Base-by-base conservation (phyloP, 192 early-diverging fungal genomes). In the Lobosporangium transversale region DNA sequence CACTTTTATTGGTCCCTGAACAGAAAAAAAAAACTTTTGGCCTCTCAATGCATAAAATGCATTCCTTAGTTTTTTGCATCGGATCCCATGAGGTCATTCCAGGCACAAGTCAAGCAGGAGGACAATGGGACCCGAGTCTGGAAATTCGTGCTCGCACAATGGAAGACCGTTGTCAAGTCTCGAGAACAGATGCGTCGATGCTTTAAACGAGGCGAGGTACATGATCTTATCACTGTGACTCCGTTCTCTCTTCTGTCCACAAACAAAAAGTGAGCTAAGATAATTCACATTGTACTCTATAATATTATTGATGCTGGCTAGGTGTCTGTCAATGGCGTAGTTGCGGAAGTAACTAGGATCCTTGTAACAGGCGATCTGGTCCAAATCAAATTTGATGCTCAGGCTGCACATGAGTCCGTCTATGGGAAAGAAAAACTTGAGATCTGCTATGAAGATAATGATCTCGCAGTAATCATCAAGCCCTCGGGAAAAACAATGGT, bases 391-490 rank as follows among this genome's bases (percentile, higher is more conserved):
- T 80, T 83, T n/a, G 79, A 87, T 20, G 53, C 58, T 12, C 23
- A 60, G 1, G 70, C 81, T 21, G 82, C 81, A 35, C 79, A 87
- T 27, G 50, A 66, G 24, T 61, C 81, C 4, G 61, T 81, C 0
- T 68, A 88, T 44, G 81, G 79, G 11, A 71, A 53, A 7, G 58
- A 89, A 15, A 81, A 82, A 18, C 59, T 89, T 2, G 66, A 79
- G 30, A 51, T 91, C 23, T 64, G 58, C 0, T 84, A 89, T 53
- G 60, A 83, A 35, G 89, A 91, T 43, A 59, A 81, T 0, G 79
- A 86, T 17, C 47, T 91, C 9, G 84, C 74, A 7, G 79, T 91
- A 10, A 59, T 87, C 20, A 66, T 84, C 48, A 89, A 91, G 56
- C 81, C 86, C n/a, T 83, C 88, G 0, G 89, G 89, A 5, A 75